Evolutionary conservation across 2,329 filamentous ascomycete genomes (phyloP), one percentile per base, ranked within the genome.

Genomic region (Exserohilum turcica): DNA sequence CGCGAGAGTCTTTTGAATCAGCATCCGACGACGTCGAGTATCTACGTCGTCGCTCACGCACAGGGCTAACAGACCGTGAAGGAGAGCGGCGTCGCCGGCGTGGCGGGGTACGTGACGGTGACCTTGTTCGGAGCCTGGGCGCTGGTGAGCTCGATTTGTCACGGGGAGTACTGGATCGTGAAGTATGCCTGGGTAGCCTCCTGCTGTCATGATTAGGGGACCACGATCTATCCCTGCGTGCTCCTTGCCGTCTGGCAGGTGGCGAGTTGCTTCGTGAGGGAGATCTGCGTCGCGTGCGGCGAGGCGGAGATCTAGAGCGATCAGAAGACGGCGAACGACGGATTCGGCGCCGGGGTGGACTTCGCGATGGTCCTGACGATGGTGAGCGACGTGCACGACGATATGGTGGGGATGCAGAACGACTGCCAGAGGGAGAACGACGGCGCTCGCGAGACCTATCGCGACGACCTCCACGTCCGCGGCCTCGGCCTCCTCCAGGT

Each of bases 71-170:
- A 53, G 76, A 77, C 46, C 66, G 71, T 56, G 70, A 72, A 52
- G 49, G 67, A 16, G 76, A 77, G 48, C 63, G 67, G 48, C 67
- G 71, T 48, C 70, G 70, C 55, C 72, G 72, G 47, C 70, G 75
- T 18, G 67, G 66, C 18, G 70, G 66, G 5, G 60, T 66, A 37
- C 63, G 65, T 37, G 71, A 71, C 37, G 56, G 59, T 33, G 72
- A 71, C 53, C 60, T 58, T 48, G 75, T 77, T 45, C 47, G 52
- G 65, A 74, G 48, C 61, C 69, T 83, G 76, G 79, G 75, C 72
- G 78, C 78, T 76, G 74, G 81, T 82, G 82, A 84, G 80, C 79
- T 80, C 65, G 79, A 79, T 68, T 76, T 76, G 64, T 76, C 71
- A 76, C 72, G 76, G 65, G 76, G 77, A 71, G 77, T 74, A 63